These are phyloP conservation scores for Leccinum fibrillosum DNA, from an alignment of 768 basidiomycete species.

Conservation along the genomic window DNA sequence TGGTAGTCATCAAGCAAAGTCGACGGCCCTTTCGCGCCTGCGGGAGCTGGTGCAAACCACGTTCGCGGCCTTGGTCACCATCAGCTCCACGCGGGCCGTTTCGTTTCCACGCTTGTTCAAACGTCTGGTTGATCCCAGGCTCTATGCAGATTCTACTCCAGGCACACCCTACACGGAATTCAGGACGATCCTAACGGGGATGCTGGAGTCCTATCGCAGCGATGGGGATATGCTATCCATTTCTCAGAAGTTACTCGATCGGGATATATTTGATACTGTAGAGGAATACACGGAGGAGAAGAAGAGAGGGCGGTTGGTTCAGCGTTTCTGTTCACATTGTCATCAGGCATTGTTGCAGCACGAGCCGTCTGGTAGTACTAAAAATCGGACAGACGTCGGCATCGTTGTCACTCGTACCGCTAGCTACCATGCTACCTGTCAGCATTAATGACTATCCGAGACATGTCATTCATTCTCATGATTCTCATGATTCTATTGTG, in stretches of 20 bases:
- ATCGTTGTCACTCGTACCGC: constrained; percentile 57
- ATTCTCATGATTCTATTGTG: constrained; percentile 15
- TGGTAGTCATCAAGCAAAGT: constrained; percentile 19
- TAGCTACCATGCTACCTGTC: constrained; percentile 53
- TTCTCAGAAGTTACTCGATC: constrained; percentile 74
- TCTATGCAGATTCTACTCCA: constrained; percentile 45
- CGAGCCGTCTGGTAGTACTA: constrained; percentile 17
- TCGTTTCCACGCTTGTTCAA: constrained; percentile 94
- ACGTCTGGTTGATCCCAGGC: constrained; percentile 76
- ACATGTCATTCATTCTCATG: neutral
- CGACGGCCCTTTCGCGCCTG: constrained; percentile 43
- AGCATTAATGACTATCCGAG: constrained; percentile 21
- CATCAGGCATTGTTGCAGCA: constrained; percentile 40
- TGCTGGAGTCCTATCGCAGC: constrained; percentile 90
- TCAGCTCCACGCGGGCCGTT: constrained; percentile 70
- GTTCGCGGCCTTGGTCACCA: constrained; percentile 80
- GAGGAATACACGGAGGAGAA: constrained; percentile 57
- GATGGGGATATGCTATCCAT: constrained; percentile 89
- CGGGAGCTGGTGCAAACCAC: constrained; percentile 80
- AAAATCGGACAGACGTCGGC: constrained; percentile 16
- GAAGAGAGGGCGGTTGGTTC: constrained; percentile 58
- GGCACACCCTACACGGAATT: constrained; percentile 87
- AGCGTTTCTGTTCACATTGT: constrained; percentile 51
- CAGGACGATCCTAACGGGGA: constrained; percentile 85
- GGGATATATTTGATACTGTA: constrained; percentile 77